Base-by-base conservation (phyloP, 306 rosid genomes). In the Pyrus bretschneideri region DNA sequence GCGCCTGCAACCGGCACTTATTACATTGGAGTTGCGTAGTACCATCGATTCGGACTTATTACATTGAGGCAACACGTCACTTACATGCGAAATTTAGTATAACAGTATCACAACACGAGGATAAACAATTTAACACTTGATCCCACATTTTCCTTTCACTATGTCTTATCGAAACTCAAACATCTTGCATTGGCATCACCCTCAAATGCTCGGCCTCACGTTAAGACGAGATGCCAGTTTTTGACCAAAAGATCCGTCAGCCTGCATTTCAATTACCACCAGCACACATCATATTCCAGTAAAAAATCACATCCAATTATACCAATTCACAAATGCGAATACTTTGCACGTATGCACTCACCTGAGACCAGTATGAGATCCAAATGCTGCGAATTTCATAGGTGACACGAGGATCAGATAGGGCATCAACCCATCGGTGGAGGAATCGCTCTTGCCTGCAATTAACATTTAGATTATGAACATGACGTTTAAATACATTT, bases 341-440 rank as follows among this genome's bases (percentile, higher is more conserved):
- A 40, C 42, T 52, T 76, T 7, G 46, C 54, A 40, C 22, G 44
- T 44, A 46, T 74, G 52, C 4, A 46, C 88, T 80, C 55, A 90
- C 98, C 98, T 93, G 96, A 85, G 97, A 88, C 96, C 93, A 87
- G 86, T 87, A 88, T 29, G 96, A 78, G 79, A 93, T 55, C 98
- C 98, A 91, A 66, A 87, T 80, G 89, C 87, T 86, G 84, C 97
- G 97, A 76, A 93, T 86, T 85, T 93, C 98, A 61, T 93, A 93
- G 76, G 97, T 91, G 77, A 88, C 91, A 44, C 96, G 97, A 1
- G 93, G 83, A 44, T 90, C 96, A 0, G 98, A 85, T 75, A 91
- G 81, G 51, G 93, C 96, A 1, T 80, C 87, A 45, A 90, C 78
- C 97, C 93, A 89, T 81, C 96, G 80, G 69, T 82, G 70, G 81